Conservation (phyloP, 2,329 filamentous ascomycete genomes). For the Colletotrichum cordylinicola region DNA sequence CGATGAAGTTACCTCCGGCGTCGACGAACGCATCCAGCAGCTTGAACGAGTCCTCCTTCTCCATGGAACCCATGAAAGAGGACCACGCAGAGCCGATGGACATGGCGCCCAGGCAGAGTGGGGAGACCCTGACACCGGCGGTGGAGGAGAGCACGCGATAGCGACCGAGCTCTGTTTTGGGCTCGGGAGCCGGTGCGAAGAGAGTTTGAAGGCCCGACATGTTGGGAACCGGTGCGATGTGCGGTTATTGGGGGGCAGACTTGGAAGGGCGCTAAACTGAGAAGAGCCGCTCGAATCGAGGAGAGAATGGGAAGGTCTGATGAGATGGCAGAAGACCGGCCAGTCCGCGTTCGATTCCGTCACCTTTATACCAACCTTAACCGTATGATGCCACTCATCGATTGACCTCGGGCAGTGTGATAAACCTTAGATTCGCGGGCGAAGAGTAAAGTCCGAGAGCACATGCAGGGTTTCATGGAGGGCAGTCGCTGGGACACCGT, state of each 20-base stretch:
- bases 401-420: background rate
- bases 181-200: constrained; percentile 37
- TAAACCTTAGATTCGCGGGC: background rate
- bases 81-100: constrained; percentile 53
- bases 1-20: constrained; percentile 72
- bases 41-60: constrained; percentile 59
- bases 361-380: constrained; percentile 3
- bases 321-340: background rate
- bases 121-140: constrained; percentile 57
- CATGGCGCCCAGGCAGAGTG: constrained; percentile 60
- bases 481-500: background rate
- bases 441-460: background rate
- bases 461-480: background rate
- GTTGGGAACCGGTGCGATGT: background rate
- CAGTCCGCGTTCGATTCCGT: background rate
- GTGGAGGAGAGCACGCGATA: constrained; percentile 57
- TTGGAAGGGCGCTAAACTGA: background rate
- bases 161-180: constrained; percentile 56
- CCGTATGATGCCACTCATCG: background rate
- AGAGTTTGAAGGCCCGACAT: constrained; percentile 4
- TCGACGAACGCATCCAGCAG: constrained; percentile 63
- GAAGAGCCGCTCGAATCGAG: background rate
- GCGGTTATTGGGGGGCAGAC: background rate
- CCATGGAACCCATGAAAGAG: constrained; percentile 54
- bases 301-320: background rate